Evolutionary conservation across 257 asterid genomes (phyloP), one percentile per base, ranked within the genome.

Genomic region (Cruciata laevipes): DNA sequence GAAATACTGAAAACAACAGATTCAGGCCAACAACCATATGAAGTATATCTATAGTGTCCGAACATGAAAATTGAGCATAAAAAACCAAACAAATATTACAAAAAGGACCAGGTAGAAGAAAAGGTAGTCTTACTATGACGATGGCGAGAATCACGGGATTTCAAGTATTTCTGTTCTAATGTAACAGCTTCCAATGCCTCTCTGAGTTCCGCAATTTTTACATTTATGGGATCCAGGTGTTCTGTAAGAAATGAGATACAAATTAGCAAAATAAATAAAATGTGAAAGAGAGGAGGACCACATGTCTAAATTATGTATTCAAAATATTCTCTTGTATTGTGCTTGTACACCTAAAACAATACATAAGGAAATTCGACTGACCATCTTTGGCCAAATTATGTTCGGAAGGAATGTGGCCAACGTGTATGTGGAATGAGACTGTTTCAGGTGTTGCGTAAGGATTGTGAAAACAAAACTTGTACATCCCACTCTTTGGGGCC

Each of bases 381-480:
- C 98, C 98, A 80, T 92, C 91, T 72, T 87, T 89, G 35, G 91
- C 97, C 16, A 92, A 87, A 83, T 89, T 82, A 35, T 87, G 89
- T 57, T 86, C 76, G 24, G 63, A 75, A 42, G 98, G 97, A 58
- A 92, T 86, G 76, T 87, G 97, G 67, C 98, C 98, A 3, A 80
- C 78, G 35, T 89, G 98, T 53, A 92, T 86, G 83, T 81, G 78
- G 86, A 92, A 92, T 69, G 98, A 86, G 77, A 92, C 93, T 0
- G 89, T 68, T 80, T 89, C 96, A 10, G 97, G 95, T 24, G 82
- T 53, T 31, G 86, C 77, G 13, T 80, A 71, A 65, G 95, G 84
- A 68, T 92, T 92, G 69, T 89, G 89, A 81, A 92, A 92, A 78
- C 98, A 93, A 38, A 93, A 93, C 77, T 88, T 93, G 83, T 87